These are phyloP conservation scores for Parascedosporium putredinis DNA, from an alignment of 2,329 filamentous ascomycete species.

Conservation along the genomic window DNA sequence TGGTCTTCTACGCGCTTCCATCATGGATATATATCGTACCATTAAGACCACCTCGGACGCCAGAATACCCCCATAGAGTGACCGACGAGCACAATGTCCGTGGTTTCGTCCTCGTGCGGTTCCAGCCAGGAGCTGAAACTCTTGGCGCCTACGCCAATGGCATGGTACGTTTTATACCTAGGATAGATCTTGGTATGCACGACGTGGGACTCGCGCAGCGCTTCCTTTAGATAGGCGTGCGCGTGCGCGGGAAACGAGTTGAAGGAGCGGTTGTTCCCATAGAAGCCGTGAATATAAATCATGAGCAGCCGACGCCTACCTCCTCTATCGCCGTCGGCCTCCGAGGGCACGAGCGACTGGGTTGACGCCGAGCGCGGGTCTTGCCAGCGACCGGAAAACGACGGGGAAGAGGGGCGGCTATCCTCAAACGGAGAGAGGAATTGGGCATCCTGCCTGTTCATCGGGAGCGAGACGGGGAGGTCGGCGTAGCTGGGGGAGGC, in stretches of 20 bases:
- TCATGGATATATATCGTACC: conserved; percentile 22
- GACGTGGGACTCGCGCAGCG: conserved; percentile 61
- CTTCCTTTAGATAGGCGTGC: conserved; percentile 59
- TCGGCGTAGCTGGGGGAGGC: neutral
- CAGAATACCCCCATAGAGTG: conserved; percentile 87
- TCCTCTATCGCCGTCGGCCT: conserved; percentile 14
- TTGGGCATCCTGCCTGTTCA: neutral
- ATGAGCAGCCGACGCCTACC: conserved; percentile 52
- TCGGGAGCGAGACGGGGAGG: neutral
- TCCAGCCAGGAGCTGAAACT: conserved; percentile 75
- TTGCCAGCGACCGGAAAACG: neutral
- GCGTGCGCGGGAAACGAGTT: conserved; percentile 80
- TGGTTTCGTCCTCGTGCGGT: conserved; percentile 62
- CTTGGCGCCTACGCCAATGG: conserved; percentile 63
- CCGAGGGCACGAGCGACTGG: conserved; percentile 27
- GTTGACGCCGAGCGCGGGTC: conserved; percentile 41
- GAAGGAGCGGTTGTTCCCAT: conserved; percentile 81
- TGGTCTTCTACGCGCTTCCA: no score
- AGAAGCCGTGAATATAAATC: conserved; percentile 83
- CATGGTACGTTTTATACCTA: conserved; percentile 64
- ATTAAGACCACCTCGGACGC: conserved; percentile 69
- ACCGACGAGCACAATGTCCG: conserved; percentile 73
- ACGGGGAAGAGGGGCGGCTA: neutral
- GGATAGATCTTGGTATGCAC: conserved; percentile 84
- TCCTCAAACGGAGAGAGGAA: neutral